Base-by-base conservation (phyloP, 257 asterid species). In the Plantago elongata region DNA sequence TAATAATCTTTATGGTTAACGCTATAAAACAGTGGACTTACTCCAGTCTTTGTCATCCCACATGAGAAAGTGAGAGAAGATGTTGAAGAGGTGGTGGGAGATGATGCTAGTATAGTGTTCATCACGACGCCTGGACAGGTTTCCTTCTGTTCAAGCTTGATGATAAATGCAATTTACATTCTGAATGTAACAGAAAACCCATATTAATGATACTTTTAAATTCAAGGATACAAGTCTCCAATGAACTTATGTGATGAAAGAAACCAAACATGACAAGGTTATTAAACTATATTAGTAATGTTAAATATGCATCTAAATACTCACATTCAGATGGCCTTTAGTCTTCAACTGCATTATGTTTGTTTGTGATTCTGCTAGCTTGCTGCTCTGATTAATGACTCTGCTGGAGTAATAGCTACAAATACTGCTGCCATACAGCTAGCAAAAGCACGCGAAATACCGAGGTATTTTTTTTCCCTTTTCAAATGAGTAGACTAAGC, bases 51-150 rank as follows among this genome's bases (percentile, higher is more conserved):
- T 60, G 95, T 87, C 61, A 81, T 87, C 74, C 97, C 97, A 55
- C 97, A 87, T 46, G 96, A 90, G 82, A 87, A 72, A 59, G 94
- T 83, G 69, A 83, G 97, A 68, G 95, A 79, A 69, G 73, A 80
- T 45, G 86, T 87, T 4, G 87, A 84, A 74, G 79, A 84, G 5
- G 75, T 79, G 13, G 87, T 80, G 44, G 90, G 95, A 54, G 83
- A 79, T 7, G 90, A 79, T 75, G 84, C 96, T 67, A 75, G 85
- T 63, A 84, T 87, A 44, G 80, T 90, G 71, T 87, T 90, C 83
- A 84, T 90, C 43, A 90, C 96, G 65, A 87, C 96, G 1, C 96
- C 96, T 7, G 95, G 97, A 13, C 96, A 90, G 97, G 95, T 89
- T 62, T 34, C 69, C 40, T 17, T 51, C 64, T 64, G 38, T 54